phyloP scores from a whole-genome alignment of 345 rosid species.

The Melastoma malabathricum region DNA sequence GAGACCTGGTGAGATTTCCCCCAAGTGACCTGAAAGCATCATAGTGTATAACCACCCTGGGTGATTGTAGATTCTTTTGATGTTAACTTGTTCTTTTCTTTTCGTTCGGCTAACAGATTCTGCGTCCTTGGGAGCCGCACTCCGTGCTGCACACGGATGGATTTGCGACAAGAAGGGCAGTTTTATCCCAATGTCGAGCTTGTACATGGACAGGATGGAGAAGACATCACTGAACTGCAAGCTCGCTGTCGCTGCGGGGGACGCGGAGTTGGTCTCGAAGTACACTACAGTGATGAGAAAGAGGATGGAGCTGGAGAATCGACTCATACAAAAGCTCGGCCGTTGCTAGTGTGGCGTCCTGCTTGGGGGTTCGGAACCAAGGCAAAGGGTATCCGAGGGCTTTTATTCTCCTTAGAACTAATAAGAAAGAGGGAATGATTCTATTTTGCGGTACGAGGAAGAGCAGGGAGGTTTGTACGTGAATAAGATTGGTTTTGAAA shows the following conservation, averaged over 20 bases:
- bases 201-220: constrained; percentile 57
- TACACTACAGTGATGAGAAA: constrained; percentile 56
- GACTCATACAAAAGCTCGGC: constrained; percentile 52
- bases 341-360: constrained; percentile 34
- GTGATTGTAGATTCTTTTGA: too few relatives aligned
- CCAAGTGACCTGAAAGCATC: not conserved
- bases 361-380: too few relatives aligned
- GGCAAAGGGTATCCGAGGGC: too few relatives aligned
- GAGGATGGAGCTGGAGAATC: constrained; percentile 58
- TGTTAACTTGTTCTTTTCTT: not conserved
- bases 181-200: constrained; percentile 46
- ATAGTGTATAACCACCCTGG: not conserved
- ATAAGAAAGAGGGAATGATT: too few relatives aligned
- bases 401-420: too few relatives aligned
- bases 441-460: too few relatives aligned
- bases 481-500: too few relatives aligned
- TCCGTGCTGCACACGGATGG: constrained; percentile 91
- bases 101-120: constrained; percentile 37
- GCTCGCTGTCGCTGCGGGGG: constrained; percentile 45
- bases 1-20: constrained; percentile 45
- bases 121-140: constrained; percentile 88
- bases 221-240: constrained; percentile 54
- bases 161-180: constrained; percentile 54
- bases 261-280: constrained; percentile 26
- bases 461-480: too few relatives aligned